phyloP scores from a whole-genome alignment of 148 eudicot genomes.

The Pouteria glomerata region DNA sequence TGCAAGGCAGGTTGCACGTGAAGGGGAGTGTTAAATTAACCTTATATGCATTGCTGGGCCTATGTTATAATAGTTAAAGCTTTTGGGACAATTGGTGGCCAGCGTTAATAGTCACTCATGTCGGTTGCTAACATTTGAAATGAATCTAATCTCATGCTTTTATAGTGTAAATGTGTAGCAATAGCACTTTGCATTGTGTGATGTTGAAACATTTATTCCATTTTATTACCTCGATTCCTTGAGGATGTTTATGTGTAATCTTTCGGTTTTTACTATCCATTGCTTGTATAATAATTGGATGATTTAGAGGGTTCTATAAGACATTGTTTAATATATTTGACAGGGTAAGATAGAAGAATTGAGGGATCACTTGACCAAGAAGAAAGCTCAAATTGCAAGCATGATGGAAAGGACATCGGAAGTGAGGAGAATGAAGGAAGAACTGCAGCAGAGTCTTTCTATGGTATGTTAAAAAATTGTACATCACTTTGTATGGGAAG shows the following conservation, averaged over 20 bases:
- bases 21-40: too few species aligned
- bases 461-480: slow-evolving; percentile 41
- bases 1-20: too few species aligned
- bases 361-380: slow-evolving; percentile 43
- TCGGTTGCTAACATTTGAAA: neutral
- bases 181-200: neutral
- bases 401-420: slow-evolving; percentile 57
- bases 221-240: neutral
- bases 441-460: slow-evolving; percentile 53
- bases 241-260: neutral
- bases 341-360: slow-evolving; percentile 59
- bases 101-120: neutral
- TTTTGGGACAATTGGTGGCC: too few species aligned
- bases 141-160: slow-evolving; percentile 6
- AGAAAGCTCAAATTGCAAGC: slow-evolving; percentile 51
- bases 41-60: too few species aligned
- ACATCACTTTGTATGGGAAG: neutral
- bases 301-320: neutral
- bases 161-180: neutral
- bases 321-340: slow-evolving; percentile 2
- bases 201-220: neutral
- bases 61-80: too few species aligned
- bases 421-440: slow-evolving; percentile 55
- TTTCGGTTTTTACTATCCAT: neutral
- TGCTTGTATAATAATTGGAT: neutral